phyloP scores from a whole-genome alignment of 768 basidiomycete genomes.

The Chiua virens region DNA sequence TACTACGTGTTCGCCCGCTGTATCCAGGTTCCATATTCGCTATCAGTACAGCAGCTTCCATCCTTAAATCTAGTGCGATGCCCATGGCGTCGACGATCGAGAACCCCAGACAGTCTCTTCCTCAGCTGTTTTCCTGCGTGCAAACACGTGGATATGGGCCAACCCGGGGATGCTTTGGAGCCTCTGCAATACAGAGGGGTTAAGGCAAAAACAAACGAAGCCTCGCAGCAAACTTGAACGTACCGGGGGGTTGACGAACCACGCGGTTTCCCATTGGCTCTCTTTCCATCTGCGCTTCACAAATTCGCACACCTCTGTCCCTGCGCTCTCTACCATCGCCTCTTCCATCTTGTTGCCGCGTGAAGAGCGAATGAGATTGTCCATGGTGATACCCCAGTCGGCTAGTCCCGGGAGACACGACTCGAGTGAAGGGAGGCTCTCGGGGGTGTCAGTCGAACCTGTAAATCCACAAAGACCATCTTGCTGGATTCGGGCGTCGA shows the following conservation, averaged over 20 bases:
- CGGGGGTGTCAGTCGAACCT: slow-evolving; percentile 52
- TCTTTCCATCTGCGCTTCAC: slow-evolving; percentile 69
- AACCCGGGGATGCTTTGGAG: slow-evolving; percentile 80
- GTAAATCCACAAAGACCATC: slow-evolving; percentile 87
- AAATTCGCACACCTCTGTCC: slow-evolving; percentile 60
- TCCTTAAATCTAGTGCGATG: slow-evolving; percentile 1
- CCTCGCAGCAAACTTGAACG: slow-evolving; percentile 24
- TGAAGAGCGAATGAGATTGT: slow-evolving; percentile 54
- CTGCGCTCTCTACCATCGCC: slow-evolving; percentile 47
- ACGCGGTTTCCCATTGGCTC: slow-evolving; percentile 82
- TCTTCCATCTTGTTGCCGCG: slow-evolving; percentile 56
- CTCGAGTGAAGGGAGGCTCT: slow-evolving; percentile 58
- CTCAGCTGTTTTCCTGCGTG: slow-evolving; percentile 46
- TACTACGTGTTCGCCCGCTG: too few species aligned
- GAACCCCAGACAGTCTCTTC: slow-evolving; percentile 20
- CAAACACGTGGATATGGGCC: slow-evolving; percentile 88
- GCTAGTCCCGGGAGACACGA: slow-evolving; percentile 59
- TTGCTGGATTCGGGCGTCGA: slow-evolving; percentile 60
- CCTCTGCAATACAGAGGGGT: slow-evolving; percentile 44
- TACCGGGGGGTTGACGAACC: slow-evolving; percentile 90
- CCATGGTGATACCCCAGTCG: slow-evolving; percentile 70
- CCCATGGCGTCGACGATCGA: slow-evolving; percentile 1
- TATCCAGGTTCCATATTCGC: too few species aligned
- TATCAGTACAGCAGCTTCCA: background rate
- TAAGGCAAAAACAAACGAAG: background rate